Evolutionary conservation across 2,329 filamentous ascomycete genomes (phyloP).

Genomic region (Sporothrix humicola): DNA sequence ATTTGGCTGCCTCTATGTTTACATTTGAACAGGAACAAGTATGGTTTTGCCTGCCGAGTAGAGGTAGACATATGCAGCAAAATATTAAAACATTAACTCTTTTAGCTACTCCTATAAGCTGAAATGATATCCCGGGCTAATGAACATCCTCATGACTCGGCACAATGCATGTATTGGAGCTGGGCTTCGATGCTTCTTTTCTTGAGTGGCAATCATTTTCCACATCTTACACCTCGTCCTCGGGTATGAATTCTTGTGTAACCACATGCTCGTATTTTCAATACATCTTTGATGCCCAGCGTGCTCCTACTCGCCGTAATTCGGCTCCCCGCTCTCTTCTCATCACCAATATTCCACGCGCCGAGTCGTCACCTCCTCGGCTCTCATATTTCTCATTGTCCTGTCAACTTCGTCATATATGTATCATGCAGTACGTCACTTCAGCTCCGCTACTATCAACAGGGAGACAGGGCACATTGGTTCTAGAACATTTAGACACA

Average conservation of each 20-base stretch:
- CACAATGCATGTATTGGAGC: background rate
- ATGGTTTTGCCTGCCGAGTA: too few species aligned
- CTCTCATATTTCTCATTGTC: background rate
- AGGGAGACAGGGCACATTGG: background rate
- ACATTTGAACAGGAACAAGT: too few species aligned
- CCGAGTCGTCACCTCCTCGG: background rate
- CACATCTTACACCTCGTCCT: background rate
- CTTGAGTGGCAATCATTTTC: background rate
- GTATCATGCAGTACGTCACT: slow-evolving; percentile 11
- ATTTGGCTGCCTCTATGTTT: too few species aligned
- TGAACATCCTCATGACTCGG: background rate
- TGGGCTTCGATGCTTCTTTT: background rate
- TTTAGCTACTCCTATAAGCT: background rate
- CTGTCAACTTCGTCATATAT: background rate
- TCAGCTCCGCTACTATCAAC: background rate
- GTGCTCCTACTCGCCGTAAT: background rate
- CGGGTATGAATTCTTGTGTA: background rate
- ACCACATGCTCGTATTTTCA: slow-evolving; percentile 13
- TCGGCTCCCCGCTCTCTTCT: background rate
- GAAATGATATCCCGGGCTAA: background rate
- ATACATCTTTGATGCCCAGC: background rate
- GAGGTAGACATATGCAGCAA: background rate
- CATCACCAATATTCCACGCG: background rate
- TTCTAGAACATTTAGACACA: slow-evolving; percentile 8
- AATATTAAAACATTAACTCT: background rate